These are phyloP conservation scores for Globisporangium heterothallicum DNA, from an alignment of 352 stramenopile genomes.

Conservation along the genomic window DNA sequence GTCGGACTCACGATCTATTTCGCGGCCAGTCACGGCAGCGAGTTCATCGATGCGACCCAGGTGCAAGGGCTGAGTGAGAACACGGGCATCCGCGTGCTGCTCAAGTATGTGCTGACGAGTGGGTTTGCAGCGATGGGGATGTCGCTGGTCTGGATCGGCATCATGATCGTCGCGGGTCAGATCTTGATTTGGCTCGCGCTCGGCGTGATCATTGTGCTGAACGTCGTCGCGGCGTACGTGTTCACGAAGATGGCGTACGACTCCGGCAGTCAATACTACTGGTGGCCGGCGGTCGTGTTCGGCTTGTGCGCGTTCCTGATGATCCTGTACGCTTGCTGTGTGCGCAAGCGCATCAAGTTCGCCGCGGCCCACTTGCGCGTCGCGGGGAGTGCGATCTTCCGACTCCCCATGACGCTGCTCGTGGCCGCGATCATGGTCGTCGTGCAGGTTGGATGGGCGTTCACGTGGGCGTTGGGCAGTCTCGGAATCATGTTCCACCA, in stretches of 20 bases:
- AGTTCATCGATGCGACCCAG: constrained; percentile 43
- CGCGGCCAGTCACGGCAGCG: constrained; percentile 46
- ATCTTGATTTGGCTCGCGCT: constrained; percentile 56
- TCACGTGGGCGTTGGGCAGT: constrained; percentile 82
- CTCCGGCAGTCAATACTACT: constrained; percentile 50
- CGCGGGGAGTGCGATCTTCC: constrained; percentile 81
- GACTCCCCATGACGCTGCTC: constrained; percentile 76
- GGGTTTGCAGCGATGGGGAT: constrained; percentile 45
- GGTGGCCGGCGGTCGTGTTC: constrained; percentile 57
- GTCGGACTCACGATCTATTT: constrained; percentile 42
- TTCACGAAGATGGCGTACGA: constrained; percentile 68
- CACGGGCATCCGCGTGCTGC: constrained; percentile 44
- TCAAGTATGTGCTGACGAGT: constrained; percentile 42
- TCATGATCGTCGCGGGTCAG: constrained; percentile 52
- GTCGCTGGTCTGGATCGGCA: constrained; percentile 66
- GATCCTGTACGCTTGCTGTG: constrained; percentile 57
- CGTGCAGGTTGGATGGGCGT: constrained; percentile 80
- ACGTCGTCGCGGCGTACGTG: constrained; percentile 48
- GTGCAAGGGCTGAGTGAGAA: constrained; percentile 24
- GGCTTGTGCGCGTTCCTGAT: constrained; percentile 41
- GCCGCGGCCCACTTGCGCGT: constrained; percentile 88
- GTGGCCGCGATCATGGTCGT: constrained; percentile 80
- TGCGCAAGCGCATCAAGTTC: constrained; percentile 89
- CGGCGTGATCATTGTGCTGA: constrained; percentile 40
- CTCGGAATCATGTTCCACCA: constrained; percentile 80